Conservation (phyloP, 73 alveolate species). For the Loxodes magnus region DNA sequence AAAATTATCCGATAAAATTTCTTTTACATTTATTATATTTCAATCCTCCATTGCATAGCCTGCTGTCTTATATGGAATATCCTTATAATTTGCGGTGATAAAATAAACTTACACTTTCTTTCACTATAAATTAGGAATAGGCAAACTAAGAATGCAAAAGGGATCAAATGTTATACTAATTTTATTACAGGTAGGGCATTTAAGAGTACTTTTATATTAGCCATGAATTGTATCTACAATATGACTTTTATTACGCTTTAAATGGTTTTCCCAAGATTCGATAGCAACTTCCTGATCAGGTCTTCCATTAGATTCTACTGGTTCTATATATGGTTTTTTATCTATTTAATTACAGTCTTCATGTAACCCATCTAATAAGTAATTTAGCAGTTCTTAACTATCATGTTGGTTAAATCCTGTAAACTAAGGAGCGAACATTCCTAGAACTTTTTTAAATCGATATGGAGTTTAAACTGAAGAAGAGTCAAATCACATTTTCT, state of each 20-base stretch:
- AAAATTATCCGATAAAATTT: too few species aligned
- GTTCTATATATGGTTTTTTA: conserved; percentile 74
- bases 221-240: conserved; percentile 90
- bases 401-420: conserved; percentile 81
- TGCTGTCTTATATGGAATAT: too few species aligned
- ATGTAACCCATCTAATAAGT: conserved; percentile 90
- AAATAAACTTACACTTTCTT: too few species aligned
- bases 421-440: conserved; percentile 37
- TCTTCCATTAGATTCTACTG: conserved; percentile 40
- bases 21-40: too few species aligned
- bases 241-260: conserved; percentile 80
- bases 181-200: conserved; percentile 77
- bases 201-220: conserved; percentile 76
- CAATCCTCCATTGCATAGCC: too few species aligned
- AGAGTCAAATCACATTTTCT: conserved; percentile 31
- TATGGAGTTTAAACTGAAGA: conserved; percentile 29
- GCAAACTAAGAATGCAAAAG: conserved; percentile 77
- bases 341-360: conserved; percentile 88
- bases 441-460: conserved; percentile 26
- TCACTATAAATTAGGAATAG: conserved; percentile 65
- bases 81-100: too few species aligned
- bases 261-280: conserved; percentile 77
- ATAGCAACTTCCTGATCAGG: conserved; percentile 75
- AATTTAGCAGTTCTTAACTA: conserved; percentile 82
- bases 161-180: conserved; percentile 90